A percentile compares a stretch with the other conserved stretches of the same genome.
phyloP scores from a whole-genome alignment of 768 basidiomycete species.

The Kwoniella botswanensis region DNA sequence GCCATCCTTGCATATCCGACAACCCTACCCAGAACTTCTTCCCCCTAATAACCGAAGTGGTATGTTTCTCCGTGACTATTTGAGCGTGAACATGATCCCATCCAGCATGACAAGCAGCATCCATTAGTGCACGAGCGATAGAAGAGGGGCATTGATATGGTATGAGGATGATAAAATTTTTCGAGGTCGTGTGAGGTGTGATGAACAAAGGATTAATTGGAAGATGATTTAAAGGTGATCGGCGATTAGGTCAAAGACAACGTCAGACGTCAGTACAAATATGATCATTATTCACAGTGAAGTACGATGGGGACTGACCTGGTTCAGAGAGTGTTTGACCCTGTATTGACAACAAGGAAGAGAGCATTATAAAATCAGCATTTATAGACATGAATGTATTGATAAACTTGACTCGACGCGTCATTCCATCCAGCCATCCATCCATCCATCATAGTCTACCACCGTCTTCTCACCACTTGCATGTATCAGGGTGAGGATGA shows the following conservation, averaged over 20 bases:
- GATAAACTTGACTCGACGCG: constrained; percentile 17
- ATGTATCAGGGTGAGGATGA: background rate
- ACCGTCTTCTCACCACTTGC: background rate
- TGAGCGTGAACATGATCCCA: background rate
- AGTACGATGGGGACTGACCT: constrained; percentile 34
- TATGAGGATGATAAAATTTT: background rate
- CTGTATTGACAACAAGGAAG: constrained; percentile 27
- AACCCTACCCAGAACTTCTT: constrained; percentile 68
- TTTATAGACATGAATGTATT: background rate
- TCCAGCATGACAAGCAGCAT: background rate
- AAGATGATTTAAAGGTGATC: background rate
- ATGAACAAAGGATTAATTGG: background rate
- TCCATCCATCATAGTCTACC: background rate
- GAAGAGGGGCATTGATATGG: background rate
- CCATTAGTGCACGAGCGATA: background rate
- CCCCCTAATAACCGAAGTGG: constrained; percentile 57
- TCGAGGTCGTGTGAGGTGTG: background rate
- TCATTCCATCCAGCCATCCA: constrained; percentile 22
- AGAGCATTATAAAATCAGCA: constrained; percentile 18
- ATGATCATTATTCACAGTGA: background rate
- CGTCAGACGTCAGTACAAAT: no score
- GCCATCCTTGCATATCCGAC: constrained; percentile 99
- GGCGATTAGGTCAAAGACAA: constrained; percentile 3
- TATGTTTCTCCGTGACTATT: constrained; percentile 72
- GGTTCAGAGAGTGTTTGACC: constrained; percentile 58